Percentiles rank a stretch among this genome's conserved stretches.
These are phyloP conservation scores for Micractinium conductrix DNA, from an alignment of 139 green algal genomes.

Conservation along the genomic window DNA sequence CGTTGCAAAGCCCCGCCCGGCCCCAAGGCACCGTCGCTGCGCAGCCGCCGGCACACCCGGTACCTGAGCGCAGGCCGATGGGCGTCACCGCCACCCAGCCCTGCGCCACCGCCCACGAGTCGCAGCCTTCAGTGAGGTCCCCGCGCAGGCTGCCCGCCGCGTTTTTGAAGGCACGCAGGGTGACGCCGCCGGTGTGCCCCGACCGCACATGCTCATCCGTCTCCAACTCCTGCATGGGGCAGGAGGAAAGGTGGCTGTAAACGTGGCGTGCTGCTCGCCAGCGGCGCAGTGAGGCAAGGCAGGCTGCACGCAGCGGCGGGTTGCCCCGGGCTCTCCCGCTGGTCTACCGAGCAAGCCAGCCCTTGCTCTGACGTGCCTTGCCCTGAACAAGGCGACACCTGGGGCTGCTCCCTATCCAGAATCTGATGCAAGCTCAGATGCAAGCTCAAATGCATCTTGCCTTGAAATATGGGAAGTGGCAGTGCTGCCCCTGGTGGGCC, in stretches of 20 bases:
- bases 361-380: background rate
- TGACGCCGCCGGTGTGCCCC: conserved; percentile 29
- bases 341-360: background rate
- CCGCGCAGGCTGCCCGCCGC: conserved; percentile 23
- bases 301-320: too few relatives aligned
- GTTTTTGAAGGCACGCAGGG: conserved; percentile 43
- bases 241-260: background rate
- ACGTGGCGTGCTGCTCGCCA: too few relatives aligned
- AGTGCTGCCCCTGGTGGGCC: conserved; percentile 44
- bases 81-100: conserved; percentile 73
- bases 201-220: conserved; percentile 26
- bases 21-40: too few relatives aligned
- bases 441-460: background rate
- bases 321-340: too few relatives aligned
- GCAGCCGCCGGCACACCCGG: too few relatives aligned
- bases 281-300: too few relatives aligned
- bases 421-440: background rate
- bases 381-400: background rate
- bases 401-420: background rate
- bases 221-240: conserved; percentile 28
- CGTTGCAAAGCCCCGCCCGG: background rate
- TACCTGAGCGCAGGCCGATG: conserved; percentile 51
- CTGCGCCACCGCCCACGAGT: conserved; percentile 68
- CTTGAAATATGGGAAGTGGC: conserved; percentile 21
- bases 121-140: conserved; percentile 57